Evolutionary conservation across 2,329 filamentous ascomycete species (phyloP), one percentile per base, ranked within the genome.

Genomic region (Penicillium sp.): DNA sequence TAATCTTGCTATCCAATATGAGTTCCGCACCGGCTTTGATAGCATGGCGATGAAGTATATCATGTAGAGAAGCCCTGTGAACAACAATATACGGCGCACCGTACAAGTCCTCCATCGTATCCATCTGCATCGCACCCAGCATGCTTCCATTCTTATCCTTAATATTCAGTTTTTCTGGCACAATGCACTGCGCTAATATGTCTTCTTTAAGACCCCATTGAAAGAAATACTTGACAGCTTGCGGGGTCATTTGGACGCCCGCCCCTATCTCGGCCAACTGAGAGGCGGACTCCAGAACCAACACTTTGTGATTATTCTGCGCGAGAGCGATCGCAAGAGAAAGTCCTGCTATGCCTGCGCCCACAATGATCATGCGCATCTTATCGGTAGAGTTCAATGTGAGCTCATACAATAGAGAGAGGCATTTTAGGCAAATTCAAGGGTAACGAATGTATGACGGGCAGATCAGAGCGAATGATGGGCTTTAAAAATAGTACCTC

Each of bases 181-280:
- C 16, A 12, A 43, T 42, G 21, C 47, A 36, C 21, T 49, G 28
- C 6, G 28, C 21, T 10, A 43, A 4, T 8, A 49, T 49, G 8
- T 49, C 47, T 1, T 49, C 47, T 24, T 49, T 49, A 7, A 49
- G 47, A 10, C 47, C 47, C 47, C 47, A 49, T 29, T 43, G 39
- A 23, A 34, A 43, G 16, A 49, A 49, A 31, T 49, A 29, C 21
- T 49, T 49, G 12, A 49, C 39, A n/a, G 47, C 39, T 13, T 49
- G 47, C 2, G 47, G 47, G 28, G 47, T 43, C 47, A 49, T 49
- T 29, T 49, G 47, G 23, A 49, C 42, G 7, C 47, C 47, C 6
- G 47, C 47, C 2, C 47, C 47, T 18, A 49, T 23, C 16, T 49
- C 47, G 12, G 47, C 47, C 38, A 49, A 10, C 10, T 29, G 47